Conservation (phyloP, 208 protist genomes). For the Acanthamoeba castellanii region DNA sequence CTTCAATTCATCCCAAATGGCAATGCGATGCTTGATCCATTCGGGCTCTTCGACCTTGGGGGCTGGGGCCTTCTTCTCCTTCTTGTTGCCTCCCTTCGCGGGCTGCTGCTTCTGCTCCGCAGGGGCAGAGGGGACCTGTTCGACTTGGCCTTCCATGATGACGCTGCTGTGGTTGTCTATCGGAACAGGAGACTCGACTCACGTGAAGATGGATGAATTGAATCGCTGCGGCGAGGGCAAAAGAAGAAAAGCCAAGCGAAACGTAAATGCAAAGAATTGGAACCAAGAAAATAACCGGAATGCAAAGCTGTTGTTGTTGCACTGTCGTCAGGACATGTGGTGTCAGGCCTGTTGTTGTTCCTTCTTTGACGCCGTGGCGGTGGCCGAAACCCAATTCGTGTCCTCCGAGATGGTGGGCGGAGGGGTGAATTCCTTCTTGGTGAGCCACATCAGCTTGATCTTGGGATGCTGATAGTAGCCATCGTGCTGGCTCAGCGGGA, state of each 20-base stretch:
- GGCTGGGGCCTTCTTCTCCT: background rate
- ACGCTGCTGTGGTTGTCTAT: background rate
- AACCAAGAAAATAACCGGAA: background rate
- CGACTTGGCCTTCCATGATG: background rate
- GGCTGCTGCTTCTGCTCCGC: background rate
- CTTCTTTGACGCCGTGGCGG: background rate
- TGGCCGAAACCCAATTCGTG: background rate
- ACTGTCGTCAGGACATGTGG: no score
- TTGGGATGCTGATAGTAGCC: background rate
- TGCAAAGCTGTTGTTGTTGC: no score
- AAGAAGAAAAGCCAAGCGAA: background rate
- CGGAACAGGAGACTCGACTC: background rate
- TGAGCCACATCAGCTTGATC: background rate
- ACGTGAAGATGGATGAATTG: background rate
- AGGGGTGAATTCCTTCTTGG: background rate
- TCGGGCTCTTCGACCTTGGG: background rate
- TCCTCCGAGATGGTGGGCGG: background rate
- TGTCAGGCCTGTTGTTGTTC: no score
- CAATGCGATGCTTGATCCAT: constrained; percentile 14
- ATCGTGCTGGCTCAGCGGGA: background rate
- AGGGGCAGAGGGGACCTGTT: background rate
- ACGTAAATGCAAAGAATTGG: background rate
- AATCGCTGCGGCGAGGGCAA: no score
- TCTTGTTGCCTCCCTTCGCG: background rate
- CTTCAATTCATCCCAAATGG: constrained; percentile 28